phyloP scores from a whole-genome alignment of 1,284 basidiomycete genomes.

The Sanghuangporus sanghuang region DNA sequence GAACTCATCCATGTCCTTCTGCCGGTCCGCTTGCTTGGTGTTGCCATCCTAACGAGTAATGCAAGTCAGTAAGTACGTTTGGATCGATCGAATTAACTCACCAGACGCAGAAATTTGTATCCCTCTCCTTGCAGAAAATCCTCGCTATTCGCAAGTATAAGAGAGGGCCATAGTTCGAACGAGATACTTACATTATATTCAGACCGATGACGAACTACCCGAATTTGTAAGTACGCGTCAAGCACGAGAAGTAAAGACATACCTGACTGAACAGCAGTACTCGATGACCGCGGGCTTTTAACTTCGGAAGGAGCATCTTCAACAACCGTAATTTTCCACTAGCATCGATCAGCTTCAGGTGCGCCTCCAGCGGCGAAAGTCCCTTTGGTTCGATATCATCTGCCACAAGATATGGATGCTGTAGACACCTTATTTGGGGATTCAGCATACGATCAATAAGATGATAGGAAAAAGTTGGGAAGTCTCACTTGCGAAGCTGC shows the following conservation, averaged over 20 bases:
- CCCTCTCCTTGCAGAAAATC: slow-evolving; percentile 90
- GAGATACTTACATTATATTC: slow-evolving; percentile 51
- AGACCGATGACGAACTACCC: slow-evolving; percentile 90
- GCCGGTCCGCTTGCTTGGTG: slow-evolving; percentile 81
- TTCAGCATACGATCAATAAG: neutral
- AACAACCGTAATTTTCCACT: slow-evolving; percentile 88
- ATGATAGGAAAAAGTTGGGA: neutral
- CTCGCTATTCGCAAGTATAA: slow-evolving; percentile 37
- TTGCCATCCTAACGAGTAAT: slow-evolving; percentile 68
- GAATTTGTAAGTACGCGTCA: slow-evolving; percentile 4
- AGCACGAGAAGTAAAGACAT: slow-evolving; percentile 22
- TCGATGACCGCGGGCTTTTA: slow-evolving; percentile 88
- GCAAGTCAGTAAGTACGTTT: slow-evolving; percentile 17
- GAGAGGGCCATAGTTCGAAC: neutral
- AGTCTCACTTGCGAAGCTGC: slow-evolving; percentile 74
- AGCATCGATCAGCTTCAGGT: slow-evolving; percentile 77
- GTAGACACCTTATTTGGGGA: slow-evolving; percentile 52
- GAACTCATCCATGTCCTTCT: slow-evolving; percentile 93
- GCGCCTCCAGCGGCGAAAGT: slow-evolving; percentile 55
- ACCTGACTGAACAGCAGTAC: slow-evolving; percentile 98
- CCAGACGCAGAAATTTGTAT: slow-evolving; percentile 86
- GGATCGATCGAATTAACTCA: slow-evolving; percentile 33
- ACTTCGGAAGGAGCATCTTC: slow-evolving; percentile 77
- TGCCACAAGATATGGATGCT: slow-evolving; percentile 88
- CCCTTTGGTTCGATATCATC: slow-evolving; percentile 77